Conservation (phyloP, 2,329 filamentous ascomycete species). For the Cordyceps javanica region DNA sequence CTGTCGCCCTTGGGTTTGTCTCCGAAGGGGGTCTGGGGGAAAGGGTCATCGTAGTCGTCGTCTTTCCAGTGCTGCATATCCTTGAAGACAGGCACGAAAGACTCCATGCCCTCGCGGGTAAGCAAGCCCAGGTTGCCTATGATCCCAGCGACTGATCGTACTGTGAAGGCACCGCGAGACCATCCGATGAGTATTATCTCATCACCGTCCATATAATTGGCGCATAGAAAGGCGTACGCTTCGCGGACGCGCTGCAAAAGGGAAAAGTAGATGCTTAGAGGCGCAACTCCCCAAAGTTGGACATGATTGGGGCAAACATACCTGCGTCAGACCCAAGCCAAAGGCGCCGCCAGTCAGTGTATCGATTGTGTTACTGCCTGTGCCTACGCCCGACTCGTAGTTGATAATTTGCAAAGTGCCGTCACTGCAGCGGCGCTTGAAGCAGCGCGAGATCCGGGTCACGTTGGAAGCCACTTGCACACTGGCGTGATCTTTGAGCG, state of each 20-base stretch:
- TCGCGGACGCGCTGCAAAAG: constrained; percentile 45
- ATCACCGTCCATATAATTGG: constrained; percentile 54
- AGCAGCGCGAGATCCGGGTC: constrained; percentile 52
- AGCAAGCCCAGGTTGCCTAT: constrained; percentile 45
- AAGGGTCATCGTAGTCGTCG: constrained; percentile 38
- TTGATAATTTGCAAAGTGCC: constrained; percentile 52
- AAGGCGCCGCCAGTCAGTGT: constrained; percentile 49
- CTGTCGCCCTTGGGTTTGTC: constrained; percentile 41
- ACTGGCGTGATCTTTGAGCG: constrained; percentile 30
- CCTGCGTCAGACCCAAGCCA: constrained; percentile 48
- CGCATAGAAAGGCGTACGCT: constrained; percentile 56
- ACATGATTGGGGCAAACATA: constrained; percentile 19
- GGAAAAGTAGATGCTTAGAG: constrained; percentile 8
- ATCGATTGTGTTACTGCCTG: constrained; percentile 43
- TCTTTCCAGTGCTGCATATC: constrained; percentile 50
- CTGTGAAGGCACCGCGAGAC: constrained; percentile 54
- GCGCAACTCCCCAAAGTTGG: background rate
- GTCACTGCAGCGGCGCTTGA: constrained; percentile 45
- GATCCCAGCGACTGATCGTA: constrained; percentile 49
- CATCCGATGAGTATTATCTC: constrained; percentile 52
- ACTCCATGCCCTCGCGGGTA: constrained; percentile 46
- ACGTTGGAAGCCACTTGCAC: constrained; percentile 53
- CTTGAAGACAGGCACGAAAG: constrained; percentile 50
- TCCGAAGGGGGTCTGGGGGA: constrained; percentile 40
- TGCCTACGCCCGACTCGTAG: constrained; percentile 57